phyloP scores from a whole-genome alignment of 768 basidiomycete genomes.

The Mycena vitilis region DNA sequence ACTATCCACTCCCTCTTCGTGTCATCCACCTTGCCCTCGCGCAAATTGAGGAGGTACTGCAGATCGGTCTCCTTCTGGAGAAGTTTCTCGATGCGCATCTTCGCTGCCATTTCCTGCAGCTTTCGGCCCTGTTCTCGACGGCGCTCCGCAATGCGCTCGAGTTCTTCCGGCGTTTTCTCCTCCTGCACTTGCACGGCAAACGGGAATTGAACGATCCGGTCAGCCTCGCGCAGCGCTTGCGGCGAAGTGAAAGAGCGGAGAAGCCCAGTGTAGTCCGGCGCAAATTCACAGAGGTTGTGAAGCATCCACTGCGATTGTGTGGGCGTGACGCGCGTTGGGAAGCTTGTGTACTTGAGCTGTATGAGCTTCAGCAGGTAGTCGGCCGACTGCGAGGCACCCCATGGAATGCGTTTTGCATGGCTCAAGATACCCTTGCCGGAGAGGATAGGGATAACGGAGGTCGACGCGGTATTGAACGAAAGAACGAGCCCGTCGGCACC shows the following conservation, averaged over 20 bases:
- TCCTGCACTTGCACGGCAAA: conserved; percentile 72
- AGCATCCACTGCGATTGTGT: conserved; percentile 94
- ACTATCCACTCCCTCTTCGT: conserved; percentile 85
- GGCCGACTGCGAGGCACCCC: conserved; percentile 90
- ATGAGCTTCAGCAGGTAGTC: conserved; percentile 94
- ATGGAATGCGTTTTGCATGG: conserved; percentile 91
- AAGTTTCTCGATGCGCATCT: conserved; percentile 86
- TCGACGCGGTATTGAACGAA: conserved; percentile 92
- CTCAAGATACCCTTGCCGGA: conserved; percentile 85
- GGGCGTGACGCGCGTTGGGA: conserved; percentile 85
- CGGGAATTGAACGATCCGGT: conserved; percentile 90
- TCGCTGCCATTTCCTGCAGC: conserved; percentile 92
- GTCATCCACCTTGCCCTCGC: conserved; percentile 67
- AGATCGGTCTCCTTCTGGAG: conserved; percentile 82
- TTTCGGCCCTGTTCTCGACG: conserved; percentile 88
- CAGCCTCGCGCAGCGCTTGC: conserved; percentile 66
- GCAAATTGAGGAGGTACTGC: conserved; percentile 70
- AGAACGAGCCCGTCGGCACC: conserved; percentile 83
- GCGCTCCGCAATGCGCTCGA: conserved; percentile 81
- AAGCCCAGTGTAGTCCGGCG: conserved; percentile 77
- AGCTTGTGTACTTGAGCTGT: conserved; percentile 95
- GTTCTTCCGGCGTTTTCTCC: conserved; percentile 93
- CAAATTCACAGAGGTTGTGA: conserved; percentile 86
- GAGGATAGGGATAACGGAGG: conserved; percentile 90
- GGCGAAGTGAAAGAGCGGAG: conserved; percentile 81